A percentile compares a stretch with the other conserved stretches of the same genome.
These are phyloP conservation scores for Beta vulgaris DNA, from an alignment of 148 eudicot species.

Conservation along the genomic window DNA sequence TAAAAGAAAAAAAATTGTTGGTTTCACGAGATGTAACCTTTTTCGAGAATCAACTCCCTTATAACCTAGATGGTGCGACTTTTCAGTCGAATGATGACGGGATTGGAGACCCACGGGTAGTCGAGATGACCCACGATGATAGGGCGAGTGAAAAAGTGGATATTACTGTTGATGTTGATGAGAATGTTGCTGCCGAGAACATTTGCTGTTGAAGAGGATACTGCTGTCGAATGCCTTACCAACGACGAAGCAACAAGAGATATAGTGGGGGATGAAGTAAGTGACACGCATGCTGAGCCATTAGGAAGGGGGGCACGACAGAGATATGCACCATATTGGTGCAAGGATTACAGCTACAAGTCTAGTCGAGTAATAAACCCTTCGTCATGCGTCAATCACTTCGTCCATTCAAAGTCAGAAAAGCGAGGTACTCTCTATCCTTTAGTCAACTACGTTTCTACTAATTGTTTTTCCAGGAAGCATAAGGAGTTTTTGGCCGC, in stretches of 20 bases:
- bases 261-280: background rate
- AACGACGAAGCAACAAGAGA: background rate
- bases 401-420: background rate
- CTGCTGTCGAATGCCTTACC: no score
- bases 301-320: background rate
- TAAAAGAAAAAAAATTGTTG: background rate
- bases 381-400: no score
- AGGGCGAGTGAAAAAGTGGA: background rate
- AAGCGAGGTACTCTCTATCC: background rate
- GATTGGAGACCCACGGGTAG: no score
- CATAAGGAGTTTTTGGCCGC: slow-evolving; percentile 1
- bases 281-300: background rate
- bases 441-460: background rate
- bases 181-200: no score
- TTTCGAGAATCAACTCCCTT: background rate
- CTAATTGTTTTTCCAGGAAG: background rate
- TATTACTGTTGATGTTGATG: no score
- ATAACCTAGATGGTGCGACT: no score
- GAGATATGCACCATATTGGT: background rate
- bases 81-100: background rate
- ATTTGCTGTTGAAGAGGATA: no score
- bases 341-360: background rate
- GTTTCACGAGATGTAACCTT: background rate
- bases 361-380: background rate
- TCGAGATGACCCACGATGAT: background rate